Percentiles rank a stretch among this genome's conserved stretches.
Evolutionary conservation across 2,329 filamentous ascomycete species (phyloP).

Genomic region (Daldinia sp.): DNA sequence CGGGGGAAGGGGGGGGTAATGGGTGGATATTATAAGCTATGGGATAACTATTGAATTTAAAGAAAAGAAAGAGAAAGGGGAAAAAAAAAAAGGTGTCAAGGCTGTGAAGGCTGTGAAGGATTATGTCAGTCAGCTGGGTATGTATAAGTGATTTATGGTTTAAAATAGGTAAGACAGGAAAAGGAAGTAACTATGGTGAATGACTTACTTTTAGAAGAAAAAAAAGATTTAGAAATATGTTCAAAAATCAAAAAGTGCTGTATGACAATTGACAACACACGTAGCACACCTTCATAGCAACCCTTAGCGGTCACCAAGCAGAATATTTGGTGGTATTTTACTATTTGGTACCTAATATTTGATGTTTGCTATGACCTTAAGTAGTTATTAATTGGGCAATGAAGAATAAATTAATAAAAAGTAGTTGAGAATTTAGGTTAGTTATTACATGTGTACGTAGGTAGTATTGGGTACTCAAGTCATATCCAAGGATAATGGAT

Average conservation of each 20-base stretch:
- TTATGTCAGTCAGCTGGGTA: constrained; percentile 10
- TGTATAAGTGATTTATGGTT: neutral
- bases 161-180: neutral
- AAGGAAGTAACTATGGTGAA: neutral
- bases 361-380: neutral
- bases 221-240: neutral
- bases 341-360: neutral
- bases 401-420: too few species aligned
- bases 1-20: neutral
- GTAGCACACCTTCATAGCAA: constrained; percentile 12
- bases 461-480: neutral
- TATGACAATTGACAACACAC: neutral
- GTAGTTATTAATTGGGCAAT: too few species aligned
- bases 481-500: neutral
- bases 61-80: neutral
- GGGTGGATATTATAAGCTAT: neutral
- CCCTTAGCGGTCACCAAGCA: constrained; percentile 15
- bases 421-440: neutral
- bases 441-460: neutral
- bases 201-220: neutral
- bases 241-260: neutral
- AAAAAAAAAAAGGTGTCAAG: neutral
- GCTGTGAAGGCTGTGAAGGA: neutral
- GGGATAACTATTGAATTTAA: neutral
- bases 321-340: neutral